Percentiles rank a stretch among this genome's conserved stretches.
These are phyloP conservation scores for Kwoniella bestiolae DNA, from an alignment of 768 basidiomycete species.

Conservation along the genomic window DNA sequence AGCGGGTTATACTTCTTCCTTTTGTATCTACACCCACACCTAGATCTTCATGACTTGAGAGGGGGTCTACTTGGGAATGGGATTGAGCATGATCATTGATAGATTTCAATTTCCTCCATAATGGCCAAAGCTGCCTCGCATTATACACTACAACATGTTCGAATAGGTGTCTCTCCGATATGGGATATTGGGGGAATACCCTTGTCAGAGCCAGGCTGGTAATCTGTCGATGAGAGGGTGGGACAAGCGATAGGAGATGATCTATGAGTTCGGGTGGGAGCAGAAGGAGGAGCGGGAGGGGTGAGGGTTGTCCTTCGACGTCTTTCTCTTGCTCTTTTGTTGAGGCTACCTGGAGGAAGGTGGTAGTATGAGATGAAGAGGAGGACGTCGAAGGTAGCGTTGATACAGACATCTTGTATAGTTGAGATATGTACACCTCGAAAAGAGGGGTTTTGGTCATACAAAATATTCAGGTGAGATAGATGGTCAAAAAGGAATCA, in stretches of 20 bases:
- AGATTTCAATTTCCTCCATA: slow-evolving; percentile 66
- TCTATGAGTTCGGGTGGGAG: slow-evolving; percentile 73
- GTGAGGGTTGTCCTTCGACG: not conserved
- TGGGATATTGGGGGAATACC: slow-evolving; percentile 65
- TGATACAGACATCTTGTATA: slow-evolving; percentile 13
- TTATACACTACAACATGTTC: slow-evolving; percentile 64
- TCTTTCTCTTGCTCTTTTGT: not conserved
- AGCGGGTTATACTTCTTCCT: not conserved
- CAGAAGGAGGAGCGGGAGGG: slow-evolving; percentile 17
- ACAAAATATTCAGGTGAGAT: not conserved
- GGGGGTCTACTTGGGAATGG: not conserved
- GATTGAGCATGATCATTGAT: not conserved
- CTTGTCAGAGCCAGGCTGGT: slow-evolving; percentile 67
- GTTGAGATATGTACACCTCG: not conserved
- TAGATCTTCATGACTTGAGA: no score
- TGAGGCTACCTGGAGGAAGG: not conserved
- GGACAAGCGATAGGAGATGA: slow-evolving; percentile 64
- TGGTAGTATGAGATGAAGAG: not conserved
- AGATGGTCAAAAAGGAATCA: not conserved
- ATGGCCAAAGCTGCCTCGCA: slow-evolving; percentile 63
- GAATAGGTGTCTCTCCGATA: slow-evolving; percentile 68
- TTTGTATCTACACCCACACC: not conserved
- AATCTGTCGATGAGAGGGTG: slow-evolving; percentile 61
- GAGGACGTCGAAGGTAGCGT: not conserved
- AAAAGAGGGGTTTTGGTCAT: not conserved